Percentiles rank a stretch among this genome's conserved stretches.
These are phyloP conservation scores for Cajanus cajan DNA, from an alignment of 306 rosid species.

Conservation along the genomic window DNA sequence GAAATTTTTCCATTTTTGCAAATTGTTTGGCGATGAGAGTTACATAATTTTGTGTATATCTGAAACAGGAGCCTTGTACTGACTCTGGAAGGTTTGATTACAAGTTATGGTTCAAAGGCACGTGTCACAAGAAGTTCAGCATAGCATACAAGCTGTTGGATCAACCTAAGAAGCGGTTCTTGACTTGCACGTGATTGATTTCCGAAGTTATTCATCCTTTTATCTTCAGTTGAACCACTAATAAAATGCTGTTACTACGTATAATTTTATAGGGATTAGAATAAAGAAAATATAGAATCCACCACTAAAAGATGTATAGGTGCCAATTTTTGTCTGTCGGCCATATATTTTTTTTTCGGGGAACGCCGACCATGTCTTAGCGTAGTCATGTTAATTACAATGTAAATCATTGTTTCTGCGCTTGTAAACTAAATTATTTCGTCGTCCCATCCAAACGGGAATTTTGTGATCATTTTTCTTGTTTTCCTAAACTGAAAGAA, in stretches of 20 bases:
- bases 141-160: slow-evolving; percentile 22
- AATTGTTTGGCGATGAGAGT: neutral
- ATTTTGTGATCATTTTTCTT: neutral
- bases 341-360: slow-evolving; percentile 13
- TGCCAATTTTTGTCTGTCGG: slow-evolving; percentile 30
- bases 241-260: slow-evolving; percentile 3
- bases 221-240: slow-evolving; percentile 25
- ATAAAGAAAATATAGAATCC: slow-evolving; percentile 34
- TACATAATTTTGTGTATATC: slow-evolving; percentile 4
- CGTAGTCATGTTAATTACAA: neutral
- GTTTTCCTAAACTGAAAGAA: neutral
- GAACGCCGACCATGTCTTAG: slow-evolving; percentile 18
- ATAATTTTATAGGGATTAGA: slow-evolving; percentile 29
- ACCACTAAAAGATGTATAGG: slow-evolving; percentile 25
- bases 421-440: neutral
- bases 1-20: neutral
- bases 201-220: neutral
- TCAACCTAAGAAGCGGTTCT: slow-evolving; percentile 28
- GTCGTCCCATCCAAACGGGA: neutral
- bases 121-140: neutral
- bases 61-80: slow-evolving; percentile 26
- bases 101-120: slow-evolving; percentile 9
- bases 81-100: slow-evolving; percentile 13
- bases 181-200: slow-evolving; percentile 24
- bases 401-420: slow-evolving; percentile 36